These are phyloP conservation scores for Aspergillus proliferans DNA, from an alignment of 2,329 filamentous ascomycete genomes.

Conservation along the genomic window DNA sequence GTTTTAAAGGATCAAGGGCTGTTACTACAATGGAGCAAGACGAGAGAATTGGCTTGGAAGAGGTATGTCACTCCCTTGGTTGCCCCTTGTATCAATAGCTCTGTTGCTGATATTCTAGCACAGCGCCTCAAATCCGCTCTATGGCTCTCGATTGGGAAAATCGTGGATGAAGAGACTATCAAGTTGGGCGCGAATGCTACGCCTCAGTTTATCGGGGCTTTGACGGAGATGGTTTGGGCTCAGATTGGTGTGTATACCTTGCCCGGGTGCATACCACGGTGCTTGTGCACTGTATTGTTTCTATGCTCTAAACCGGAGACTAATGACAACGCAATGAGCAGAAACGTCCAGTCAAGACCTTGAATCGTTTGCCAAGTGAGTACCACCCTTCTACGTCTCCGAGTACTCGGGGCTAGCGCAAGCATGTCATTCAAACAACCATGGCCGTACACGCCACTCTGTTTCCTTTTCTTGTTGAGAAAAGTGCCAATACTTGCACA, in stretches of 20 bases:
- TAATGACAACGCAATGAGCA: constrained; percentile 15
- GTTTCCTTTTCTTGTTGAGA: neutral
- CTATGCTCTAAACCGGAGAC: neutral
- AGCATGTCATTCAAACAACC: too few relatives aligned
- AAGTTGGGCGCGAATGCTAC: constrained; percentile 75
- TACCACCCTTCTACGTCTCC: constrained; percentile 1
- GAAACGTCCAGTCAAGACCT: constrained; percentile 55
- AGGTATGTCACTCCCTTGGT: constrained; percentile 19
- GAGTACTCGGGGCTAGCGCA: neutral
- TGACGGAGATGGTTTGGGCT: constrained; percentile 81
- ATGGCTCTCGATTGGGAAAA: constrained; percentile 78
- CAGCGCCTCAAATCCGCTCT: constrained; percentile 73
- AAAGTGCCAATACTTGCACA: neutral
- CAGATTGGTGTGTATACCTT: constrained; percentile 62
- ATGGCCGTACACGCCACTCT: neutral
- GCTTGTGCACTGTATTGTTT: neutral
- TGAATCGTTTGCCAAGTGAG: constrained; percentile 56
- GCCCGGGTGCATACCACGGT: neutral
- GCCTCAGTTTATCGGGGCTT: constrained; percentile 77
- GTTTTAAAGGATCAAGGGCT: neutral
- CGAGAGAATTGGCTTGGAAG: constrained; percentile 27
- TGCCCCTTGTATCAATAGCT: neutral
- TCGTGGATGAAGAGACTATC: constrained; percentile 78
- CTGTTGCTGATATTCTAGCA: neutral
- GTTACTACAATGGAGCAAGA: constrained; percentile 18